Evolutionary conservation across 2,329 filamentous ascomycete genomes (phyloP), one percentile per base, ranked within the genome.

Genomic region (Chlorencoelia australis): DNA sequence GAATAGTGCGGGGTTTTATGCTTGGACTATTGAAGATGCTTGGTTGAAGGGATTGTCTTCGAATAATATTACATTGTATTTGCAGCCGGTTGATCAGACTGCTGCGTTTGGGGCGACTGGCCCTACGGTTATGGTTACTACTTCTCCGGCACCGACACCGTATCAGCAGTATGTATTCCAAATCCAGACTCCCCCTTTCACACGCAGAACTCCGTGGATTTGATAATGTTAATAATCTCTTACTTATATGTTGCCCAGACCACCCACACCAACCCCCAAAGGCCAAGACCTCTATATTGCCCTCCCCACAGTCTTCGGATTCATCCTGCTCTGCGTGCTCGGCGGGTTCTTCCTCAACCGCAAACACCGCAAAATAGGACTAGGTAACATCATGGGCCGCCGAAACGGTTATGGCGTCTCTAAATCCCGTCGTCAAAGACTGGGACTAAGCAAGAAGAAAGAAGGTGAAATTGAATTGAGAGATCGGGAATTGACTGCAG

Each of bases 311-410:
- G 44, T 52, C 4, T 44, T 55, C 15, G 52, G 39, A 2, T 50
- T 53, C 24, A 42, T 54, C 14, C 5, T 48, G 4, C 25, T 54
- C 11, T 48, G 44, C 11, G 24, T 54, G n/a, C 28, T 37, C 4
- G 52, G 51, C 1, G 47, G 42, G 2, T 52, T 30, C 29, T 43
- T 45, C 28, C 40, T 44, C 20, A 54, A 56, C 31, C 42, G 46
- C n/a, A 50, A 51, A n/a, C 39, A 39, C 5, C 39, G 49, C 16
- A 44, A 33, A 5, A 55, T 53, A 27, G 52, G 50, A 9, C 39
- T 55, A 22, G 51, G 53, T 7, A 55, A 50, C 41, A 40, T 54
- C 3, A 54, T 55, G 51, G 49, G 53, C 16, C 41, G 52, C 13
- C 30, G 46, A 7, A 46, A 39, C 4, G 51, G 51, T 26, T 56